A percentile compares a stretch with the other conserved stretches of the same genome.
Conservation (phyloP, 108 stramenopile genomes). For the Cyclotella sp. region DNA sequence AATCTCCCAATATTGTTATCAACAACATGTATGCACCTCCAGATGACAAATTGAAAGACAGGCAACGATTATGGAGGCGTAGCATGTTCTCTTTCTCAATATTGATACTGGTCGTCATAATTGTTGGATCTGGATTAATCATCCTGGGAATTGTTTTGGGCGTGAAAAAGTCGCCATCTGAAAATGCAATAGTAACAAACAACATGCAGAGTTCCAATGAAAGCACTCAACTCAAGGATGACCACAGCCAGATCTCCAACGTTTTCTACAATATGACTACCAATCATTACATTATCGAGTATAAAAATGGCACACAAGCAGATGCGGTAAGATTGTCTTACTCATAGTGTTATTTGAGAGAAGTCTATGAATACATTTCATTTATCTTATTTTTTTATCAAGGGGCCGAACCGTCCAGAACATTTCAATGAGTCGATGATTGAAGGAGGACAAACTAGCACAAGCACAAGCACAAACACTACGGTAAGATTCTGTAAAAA, state of each 20-base stretch:
- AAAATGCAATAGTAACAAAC: not conserved
- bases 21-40: not conserved
- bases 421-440: not conserved
- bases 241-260: not conserved
- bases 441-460: not conserved
- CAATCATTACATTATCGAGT: conserved; percentile 7
- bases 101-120: not conserved
- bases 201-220: not conserved
- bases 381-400: not conserved
- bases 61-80: not conserved
- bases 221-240: not conserved
- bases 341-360: not conserved
- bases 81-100: not conserved
- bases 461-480: not conserved
- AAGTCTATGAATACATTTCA: too few relatives aligned
- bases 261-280: not conserved
- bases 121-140: not conserved
- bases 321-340: not conserved
- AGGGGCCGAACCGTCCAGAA: not conserved
- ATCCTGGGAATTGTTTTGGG: conserved; percentile 4
- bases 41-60: not conserved
- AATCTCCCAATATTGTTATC: not conserved
- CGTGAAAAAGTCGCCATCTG: not conserved
- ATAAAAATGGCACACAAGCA: conserved; percentile 1
- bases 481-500: not conserved